Evolutionary conservation across 2,329 filamentous ascomycete species (phyloP).

Genomic region (Trichoderma semiorbis): DNA sequence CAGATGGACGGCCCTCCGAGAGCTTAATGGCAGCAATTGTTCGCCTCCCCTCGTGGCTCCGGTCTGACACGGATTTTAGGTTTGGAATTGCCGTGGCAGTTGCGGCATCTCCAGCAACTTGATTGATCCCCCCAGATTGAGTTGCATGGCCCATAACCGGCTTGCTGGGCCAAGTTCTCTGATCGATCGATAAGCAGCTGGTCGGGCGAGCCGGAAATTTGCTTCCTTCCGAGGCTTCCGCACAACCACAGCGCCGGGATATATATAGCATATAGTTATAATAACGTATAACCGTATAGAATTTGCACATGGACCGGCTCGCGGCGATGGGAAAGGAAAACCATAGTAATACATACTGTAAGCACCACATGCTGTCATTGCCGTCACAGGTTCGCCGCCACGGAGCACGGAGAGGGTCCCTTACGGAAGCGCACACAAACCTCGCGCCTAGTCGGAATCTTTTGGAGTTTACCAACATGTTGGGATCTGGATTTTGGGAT

Average conservation of each 20-base stretch:
- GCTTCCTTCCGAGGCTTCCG: conserved; percentile 12
- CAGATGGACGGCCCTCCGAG: conserved; percentile 3
- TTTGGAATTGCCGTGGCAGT: neutral
- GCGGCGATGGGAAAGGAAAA: neutral
- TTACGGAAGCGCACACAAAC: neutral
- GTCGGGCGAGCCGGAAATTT: conserved; percentile 14
- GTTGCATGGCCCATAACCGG: conserved; percentile 1
- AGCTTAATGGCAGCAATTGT: neutral
- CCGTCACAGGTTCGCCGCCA: conserved; percentile 7
- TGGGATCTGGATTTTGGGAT: neutral
- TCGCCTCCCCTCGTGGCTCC: neutral
- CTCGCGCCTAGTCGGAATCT: neutral
- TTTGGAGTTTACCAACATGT: neutral
- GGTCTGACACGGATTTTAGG: conserved; percentile 16
- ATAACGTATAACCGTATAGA: neutral
- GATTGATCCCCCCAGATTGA: neutral
- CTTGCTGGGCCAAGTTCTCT: conserved; percentile 4
- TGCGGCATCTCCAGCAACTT: neutral
- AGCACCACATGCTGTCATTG: neutral
- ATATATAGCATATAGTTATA: conserved; percentile 4
- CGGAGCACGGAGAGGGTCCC: neutral
- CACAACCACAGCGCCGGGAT: neutral
- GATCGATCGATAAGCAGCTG: conserved; percentile 8
- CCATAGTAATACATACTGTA: neutral
- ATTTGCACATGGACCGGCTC: neutral